Evolutionary conservation across 345 rosid genomes (phyloP), one percentile per base, ranked within the genome.

Genomic region (Streptanthus diversifolius): DNA sequence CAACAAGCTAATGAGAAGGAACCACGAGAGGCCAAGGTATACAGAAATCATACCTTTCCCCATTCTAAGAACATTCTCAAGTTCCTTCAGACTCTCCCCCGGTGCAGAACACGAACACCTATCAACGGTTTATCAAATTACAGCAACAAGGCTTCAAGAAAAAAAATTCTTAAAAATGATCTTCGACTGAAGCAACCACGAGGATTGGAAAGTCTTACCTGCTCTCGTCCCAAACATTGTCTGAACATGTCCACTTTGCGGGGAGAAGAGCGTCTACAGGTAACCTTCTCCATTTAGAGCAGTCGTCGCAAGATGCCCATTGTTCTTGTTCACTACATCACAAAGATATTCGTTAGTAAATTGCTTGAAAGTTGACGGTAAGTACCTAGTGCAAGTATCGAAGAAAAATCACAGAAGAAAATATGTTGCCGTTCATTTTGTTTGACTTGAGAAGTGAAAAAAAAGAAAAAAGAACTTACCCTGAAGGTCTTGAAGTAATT

Each of bases 301-400:
- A 92, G 70, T 85, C 83, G 63, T 92, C 98, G 63, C 98, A 92
- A 54, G 84, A 86, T 37, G 85, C 93, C 95, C 98, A 93, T 81
- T 86, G 92, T 35, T 86, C 96, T 40, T 80, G 85, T 55, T 67
- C 85, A 77, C 97, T 93, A 84, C 10, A 56, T 13, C 58, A 66
- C 49, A 58, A 48, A 48, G 5, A 48, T 18, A 40, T 9, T 56
- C 8, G 33, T 71, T 17, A 57, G 58, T 24, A 47, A 56, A 70
- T 37, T 8, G 8, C 55, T 63, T 37, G 27, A 33, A 70, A 69
- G 43, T 25, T 33, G 27, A 15, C 2, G 60, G 22, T 35, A 48
- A 43, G 55, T 10, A 67, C 8, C 25, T 51, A 21, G 48, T 33
- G 72, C 54, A 66, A 66, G 41, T 45, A 73, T 41, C n/a, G 27